Evolutionary conservation across 2,329 filamentous ascomycete species (phyloP), one percentile per base, ranked within the genome.

Genomic region (Elsinoe australis): DNA sequence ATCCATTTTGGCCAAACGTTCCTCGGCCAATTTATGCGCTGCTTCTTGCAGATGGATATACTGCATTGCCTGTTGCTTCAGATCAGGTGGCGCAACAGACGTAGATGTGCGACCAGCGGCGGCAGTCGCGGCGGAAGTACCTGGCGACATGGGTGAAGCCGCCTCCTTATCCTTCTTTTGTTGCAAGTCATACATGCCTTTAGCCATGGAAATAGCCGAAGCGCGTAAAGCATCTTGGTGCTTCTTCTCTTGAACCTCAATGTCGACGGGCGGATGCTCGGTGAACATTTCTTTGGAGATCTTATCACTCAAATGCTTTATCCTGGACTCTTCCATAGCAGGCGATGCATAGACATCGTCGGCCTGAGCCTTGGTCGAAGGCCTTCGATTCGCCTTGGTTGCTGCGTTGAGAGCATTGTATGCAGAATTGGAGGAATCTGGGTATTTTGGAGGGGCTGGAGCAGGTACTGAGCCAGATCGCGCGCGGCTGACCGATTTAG

Each of bases 171-270:
- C 75, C 1, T 76, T 70, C 52, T 74, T 74, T 52, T 75, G 77
- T 53, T 86, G 79, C 56, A 87, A 82, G 26, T 78, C 71, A 61
- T 88, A 95, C 80, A 95, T 90, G 56, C 83, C 79, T 65, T 83
- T 85, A 5, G 89, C 88, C 87, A 95, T 94, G 8, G 85, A 86
- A 2, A 95, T 71, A 2, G 89, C 87, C 15, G 87, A 90, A 22
- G 87, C 86, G 54, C 83, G 83, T 2, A 94, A 70, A 3, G 81
- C 79, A 55, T 87, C 83, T 35, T 82, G 77, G 50, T 77, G 79
- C 52, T 77, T 80, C 62, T 81, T 76, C 58, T 95, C 87, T 32
- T 92, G 82, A 0, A 80, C 68, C 59, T 94, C 86, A 1, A 76
- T 69, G 19, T 78, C 73, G 2, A 94, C 78, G 0, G 82, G 82